phyloP scores from a whole-genome alignment of 768 basidiomycete genomes.

The Rhizopogon salebrosus region DNA sequence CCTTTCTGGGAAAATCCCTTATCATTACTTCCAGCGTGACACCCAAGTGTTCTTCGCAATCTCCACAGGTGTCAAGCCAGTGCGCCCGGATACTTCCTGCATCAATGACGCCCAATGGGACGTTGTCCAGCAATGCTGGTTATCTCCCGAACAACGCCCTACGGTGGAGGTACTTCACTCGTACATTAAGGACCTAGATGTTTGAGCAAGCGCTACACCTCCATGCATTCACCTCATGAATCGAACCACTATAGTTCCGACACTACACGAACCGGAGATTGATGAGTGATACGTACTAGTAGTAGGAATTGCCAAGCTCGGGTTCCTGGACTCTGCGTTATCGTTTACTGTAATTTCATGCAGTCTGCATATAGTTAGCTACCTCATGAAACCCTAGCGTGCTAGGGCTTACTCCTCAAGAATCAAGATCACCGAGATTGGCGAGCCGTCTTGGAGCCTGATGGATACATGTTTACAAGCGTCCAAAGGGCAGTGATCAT shows the following conservation, averaged over 20 bases:
- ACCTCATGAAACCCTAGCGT: too few relatives aligned
- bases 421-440: background rate
- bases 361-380: background rate
- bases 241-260: background rate
- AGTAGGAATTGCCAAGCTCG: background rate
- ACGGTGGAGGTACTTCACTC: background rate
- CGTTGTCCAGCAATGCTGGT: slow-evolving; percentile 11
- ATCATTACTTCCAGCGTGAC: slow-evolving; percentile 16
- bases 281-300: background rate
- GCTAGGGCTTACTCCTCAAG: background rate
- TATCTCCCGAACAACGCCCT: slow-evolving; percentile 9
- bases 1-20: slow-evolving; percentile 14
- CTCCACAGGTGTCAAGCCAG: slow-evolving; percentile 2
- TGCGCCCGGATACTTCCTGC: background rate
- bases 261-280: background rate
- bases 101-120: slow-evolving; percentile 2
- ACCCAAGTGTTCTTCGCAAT: slow-evolving; percentile 15
- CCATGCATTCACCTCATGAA: background rate
- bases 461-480: background rate
- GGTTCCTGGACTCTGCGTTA: background rate
- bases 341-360: too few relatives aligned
- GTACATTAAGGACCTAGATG: background rate
- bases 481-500: too few relatives aligned
- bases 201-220: background rate
- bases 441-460: background rate